Conservation (phyloP, 2,329 filamentous ascomycete genomes). For the Phaeophleospora eucalypticola region DNA sequence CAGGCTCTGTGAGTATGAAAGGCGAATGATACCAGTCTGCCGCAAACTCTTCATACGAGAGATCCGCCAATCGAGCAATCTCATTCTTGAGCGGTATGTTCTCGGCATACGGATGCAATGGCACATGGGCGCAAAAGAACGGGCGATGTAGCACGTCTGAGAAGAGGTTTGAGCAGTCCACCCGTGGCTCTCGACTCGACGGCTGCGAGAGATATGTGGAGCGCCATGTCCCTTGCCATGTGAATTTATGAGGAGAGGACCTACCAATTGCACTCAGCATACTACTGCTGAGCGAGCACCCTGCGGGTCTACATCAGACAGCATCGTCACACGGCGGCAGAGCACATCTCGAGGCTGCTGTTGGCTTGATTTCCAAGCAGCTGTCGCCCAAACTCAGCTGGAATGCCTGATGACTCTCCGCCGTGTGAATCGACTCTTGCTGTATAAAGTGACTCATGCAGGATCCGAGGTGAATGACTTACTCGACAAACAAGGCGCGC, state of each 20-base stretch:
- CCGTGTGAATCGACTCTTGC: too few relatives aligned
- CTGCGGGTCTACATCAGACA: too few relatives aligned
- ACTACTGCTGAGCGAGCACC: constrained; percentile 18
- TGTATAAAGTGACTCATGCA: not conserved
- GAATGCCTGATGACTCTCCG: too few relatives aligned
- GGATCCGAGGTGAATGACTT: constrained; percentile 47
- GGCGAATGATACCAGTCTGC: constrained; percentile 72
- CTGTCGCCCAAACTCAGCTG: too few relatives aligned
- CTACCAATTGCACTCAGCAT: constrained; percentile 36
- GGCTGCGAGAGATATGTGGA: constrained; percentile 66
- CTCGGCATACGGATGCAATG: constrained; percentile 60
- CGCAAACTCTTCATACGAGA: constrained; percentile 71
- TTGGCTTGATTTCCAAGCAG: too few relatives aligned
- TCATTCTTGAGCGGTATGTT: constrained; percentile 70
- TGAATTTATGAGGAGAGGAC: constrained; percentile 45
- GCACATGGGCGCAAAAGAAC: constrained; percentile 79
- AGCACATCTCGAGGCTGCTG: too few relatives aligned
- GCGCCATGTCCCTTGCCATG: constrained; percentile 82
- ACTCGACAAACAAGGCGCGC: constrained; percentile 81
- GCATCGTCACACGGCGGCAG: too few relatives aligned
- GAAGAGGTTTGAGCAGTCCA: constrained; percentile 75
- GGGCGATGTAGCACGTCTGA: constrained; percentile 88
- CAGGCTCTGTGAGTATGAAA: constrained; percentile 79
- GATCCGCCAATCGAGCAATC: constrained; percentile 64
- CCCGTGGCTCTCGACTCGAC: constrained; percentile 48